Base-by-base conservation (phyloP, 768 basidiomycete genomes). In the Naganishia vaughanmartiniae region DNA sequence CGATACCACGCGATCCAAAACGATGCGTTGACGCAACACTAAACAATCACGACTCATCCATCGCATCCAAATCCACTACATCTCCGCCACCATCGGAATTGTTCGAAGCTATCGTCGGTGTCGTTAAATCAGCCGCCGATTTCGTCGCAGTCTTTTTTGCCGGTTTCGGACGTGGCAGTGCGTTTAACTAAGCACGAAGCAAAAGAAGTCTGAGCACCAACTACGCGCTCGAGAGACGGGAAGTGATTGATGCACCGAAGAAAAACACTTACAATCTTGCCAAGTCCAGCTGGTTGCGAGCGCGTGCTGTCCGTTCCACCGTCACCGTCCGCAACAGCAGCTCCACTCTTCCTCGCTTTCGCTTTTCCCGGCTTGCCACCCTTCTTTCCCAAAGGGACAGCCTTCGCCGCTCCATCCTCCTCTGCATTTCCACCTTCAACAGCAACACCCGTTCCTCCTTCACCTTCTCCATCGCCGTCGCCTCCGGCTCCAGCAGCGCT, bases 291-390 rank as follows among this genome's bases (percentile, higher is more conserved):
- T 15, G 15, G 60, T 34, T 24, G 24, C 6, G 60, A 39, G 5
- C 19, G n/a, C 17, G 39, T 63, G 24, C 30, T 63, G 39, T 42
- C 60, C 26, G 42, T 15, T 1, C n/a, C 60, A 19, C 24, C 33
- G 9, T 63, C n/a, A 24, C 30, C 60, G 14, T 14, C 24, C 7
- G n/a, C 60, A 12, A 45, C 42, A 14, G 6, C 31, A n/a, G 33
- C 55, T 1, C 28, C 55, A 33, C 60, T 63, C 42, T 63, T 63
- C 39, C 60, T 42, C n/a, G 57, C 57, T 58, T 63, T 63, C 42
- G 60, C 36, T 42, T 63, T 63, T 11, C 34, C 36, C 26, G 31
- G n/a, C 39, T 63, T 63, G 24, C 36, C 24, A 2, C n/a, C 39
- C 60, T 63, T 63, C 60, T 63, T 63, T 24, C 21, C 10, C n/a